Percentiles rank a stretch among this genome's conserved stretches.
Conservation (phyloP, 768 basidiomycete species). For the Sarcodon aspratus region DNA sequence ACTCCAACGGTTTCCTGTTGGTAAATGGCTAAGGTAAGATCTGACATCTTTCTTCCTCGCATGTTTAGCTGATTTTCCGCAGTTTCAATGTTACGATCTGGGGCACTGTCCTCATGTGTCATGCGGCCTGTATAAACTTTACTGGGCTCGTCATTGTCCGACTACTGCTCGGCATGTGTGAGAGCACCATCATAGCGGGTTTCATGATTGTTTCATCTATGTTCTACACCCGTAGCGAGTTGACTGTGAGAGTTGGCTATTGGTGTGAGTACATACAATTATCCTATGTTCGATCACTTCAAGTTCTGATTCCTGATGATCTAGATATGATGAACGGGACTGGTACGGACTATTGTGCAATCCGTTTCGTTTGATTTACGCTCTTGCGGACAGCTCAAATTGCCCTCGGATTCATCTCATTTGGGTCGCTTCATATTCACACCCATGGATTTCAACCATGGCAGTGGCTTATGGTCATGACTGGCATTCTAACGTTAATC, state of each 20-base stretch:
- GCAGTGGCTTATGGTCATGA: conserved; percentile 75
- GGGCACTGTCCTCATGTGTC: conserved; percentile 47
- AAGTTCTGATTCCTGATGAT: neutral
- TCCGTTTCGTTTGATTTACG: neutral
- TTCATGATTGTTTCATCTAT: conserved; percentile 69
- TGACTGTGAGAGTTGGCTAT: conserved; percentile 58
- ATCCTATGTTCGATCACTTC: neutral
- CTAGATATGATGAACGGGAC: conserved; percentile 68
- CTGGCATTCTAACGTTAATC: conserved; percentile 45
- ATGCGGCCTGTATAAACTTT: conserved; percentile 66
- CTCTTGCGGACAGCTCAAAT: conserved; percentile 41
- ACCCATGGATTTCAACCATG: conserved; percentile 50
- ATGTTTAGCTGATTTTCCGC: neutral
- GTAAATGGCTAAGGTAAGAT: conserved; percentile 70
- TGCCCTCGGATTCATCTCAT: conserved; percentile 56
- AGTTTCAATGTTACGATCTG: conserved; percentile 61
- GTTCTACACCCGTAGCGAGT: conserved; percentile 68
- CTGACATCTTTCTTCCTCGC: neutral
- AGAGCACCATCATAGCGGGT: conserved; percentile 60
- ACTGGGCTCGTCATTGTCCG: conserved; percentile 51
- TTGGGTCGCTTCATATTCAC: conserved; percentile 51
- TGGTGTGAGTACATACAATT: conserved; percentile 45
- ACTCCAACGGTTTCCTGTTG: conserved; percentile 63
- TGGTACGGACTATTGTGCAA: conserved; percentile 23
- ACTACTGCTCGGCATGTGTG: conserved; percentile 60